These are phyloP conservation scores for Yamadazyma oceani DNA, from an alignment of 1,139 yeast genomes.

Conservation along the genomic window DNA sequence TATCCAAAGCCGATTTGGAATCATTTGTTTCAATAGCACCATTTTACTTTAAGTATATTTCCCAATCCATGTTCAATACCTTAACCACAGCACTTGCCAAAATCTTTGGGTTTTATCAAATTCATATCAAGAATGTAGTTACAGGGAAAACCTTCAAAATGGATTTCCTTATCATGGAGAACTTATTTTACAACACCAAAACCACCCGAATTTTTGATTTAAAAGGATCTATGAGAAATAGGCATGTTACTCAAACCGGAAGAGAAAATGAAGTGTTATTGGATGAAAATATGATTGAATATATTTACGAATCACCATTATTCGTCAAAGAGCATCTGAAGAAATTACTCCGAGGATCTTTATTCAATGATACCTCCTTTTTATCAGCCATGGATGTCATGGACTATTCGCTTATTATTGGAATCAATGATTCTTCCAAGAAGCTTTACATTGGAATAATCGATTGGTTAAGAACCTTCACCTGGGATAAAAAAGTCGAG, in stretches of 20 bases:
- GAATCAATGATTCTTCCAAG: constrained; percentile 66
- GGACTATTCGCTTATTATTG: constrained; percentile 96
- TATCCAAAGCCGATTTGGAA: constrained; percentile 85
- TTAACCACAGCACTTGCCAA: constrained; percentile 93
- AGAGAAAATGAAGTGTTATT: constrained; percentile 89
- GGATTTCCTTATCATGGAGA: constrained; percentile 96
- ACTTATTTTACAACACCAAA: constrained; percentile 80
- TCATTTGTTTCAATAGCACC: constrained; percentile 96
- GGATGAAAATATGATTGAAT: constrained; percentile 98
- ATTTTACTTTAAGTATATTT: constrained; percentile 92
- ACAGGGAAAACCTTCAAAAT: constrained; percentile 78
- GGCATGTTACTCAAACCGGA: constrained; percentile 97
- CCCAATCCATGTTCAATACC: constrained; percentile 92
- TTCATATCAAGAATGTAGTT: constrained; percentile 76
- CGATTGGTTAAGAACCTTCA: constrained; percentile 92
- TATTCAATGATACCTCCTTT: constrained; percentile 93
- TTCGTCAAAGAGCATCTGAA: constrained; percentile 94
- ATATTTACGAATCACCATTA: constrained; percentile 91
- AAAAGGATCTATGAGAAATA: constrained; percentile 96
- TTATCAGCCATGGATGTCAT: constrained; percentile 97
- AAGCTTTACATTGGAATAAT: constrained; percentile 88
- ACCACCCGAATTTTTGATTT: constrained; percentile 89
- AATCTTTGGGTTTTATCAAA: constrained; percentile 93
- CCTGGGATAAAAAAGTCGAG: constrained; percentile 98
- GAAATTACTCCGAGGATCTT: constrained; percentile 76